Evolutionary conservation across 805 yeast genomes (phyloP).

Genomic region (Zygosaccharomyces lentus): DNA sequence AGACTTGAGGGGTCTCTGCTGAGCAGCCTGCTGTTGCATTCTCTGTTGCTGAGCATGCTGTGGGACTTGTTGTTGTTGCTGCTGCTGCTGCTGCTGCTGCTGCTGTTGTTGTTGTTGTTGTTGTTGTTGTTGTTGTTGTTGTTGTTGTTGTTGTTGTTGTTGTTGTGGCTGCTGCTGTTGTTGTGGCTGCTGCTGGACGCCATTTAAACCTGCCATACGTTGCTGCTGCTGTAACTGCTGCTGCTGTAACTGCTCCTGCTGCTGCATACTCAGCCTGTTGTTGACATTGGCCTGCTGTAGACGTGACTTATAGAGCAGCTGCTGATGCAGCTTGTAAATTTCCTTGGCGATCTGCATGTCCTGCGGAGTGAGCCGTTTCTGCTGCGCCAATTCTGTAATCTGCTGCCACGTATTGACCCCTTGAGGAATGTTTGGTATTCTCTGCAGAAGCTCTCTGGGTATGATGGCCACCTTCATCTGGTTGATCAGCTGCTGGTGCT

Average conservation of each 20-base stretch:
- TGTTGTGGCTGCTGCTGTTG: conserved; percentile 26
- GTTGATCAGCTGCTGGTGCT: conserved; percentile 39
- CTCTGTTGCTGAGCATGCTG: conserved; percentile 28
- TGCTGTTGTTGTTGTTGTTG: conserved; percentile 32
- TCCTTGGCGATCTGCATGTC: conserved; percentile 58
- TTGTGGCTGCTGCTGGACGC: conserved; percentile 20
- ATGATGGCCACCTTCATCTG: conserved; percentile 64
- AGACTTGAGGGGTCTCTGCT: conserved; percentile 31
- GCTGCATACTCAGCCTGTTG: conserved; percentile 36
- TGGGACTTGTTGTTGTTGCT: conserved; percentile 17
- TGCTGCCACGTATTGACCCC: conserved; percentile 79
- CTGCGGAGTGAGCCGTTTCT: conserved; percentile 54
- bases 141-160: conserved; percentile 25
- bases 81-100: conserved; percentile 28
- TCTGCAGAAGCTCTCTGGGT: conserved; percentile 60
- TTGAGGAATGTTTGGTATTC: conserved; percentile 73
- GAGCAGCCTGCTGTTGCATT: conserved; percentile 34
- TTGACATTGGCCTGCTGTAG: conserved; percentile 42
- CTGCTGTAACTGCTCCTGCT: conserved; percentile 25
- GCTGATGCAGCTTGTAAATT: conserved; percentile 64
- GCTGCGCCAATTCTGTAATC: conserved; percentile 58
- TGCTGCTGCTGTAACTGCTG: conserved; percentile 28
- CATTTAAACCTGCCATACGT: conserved; percentile 3
- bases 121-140: conserved; percentile 20
- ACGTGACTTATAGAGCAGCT: conserved; percentile 46